Evolutionary conservation across 805 yeast species (phyloP), one percentile per base, ranked within the genome.

Genomic region (Clavispora fructus): DNA sequence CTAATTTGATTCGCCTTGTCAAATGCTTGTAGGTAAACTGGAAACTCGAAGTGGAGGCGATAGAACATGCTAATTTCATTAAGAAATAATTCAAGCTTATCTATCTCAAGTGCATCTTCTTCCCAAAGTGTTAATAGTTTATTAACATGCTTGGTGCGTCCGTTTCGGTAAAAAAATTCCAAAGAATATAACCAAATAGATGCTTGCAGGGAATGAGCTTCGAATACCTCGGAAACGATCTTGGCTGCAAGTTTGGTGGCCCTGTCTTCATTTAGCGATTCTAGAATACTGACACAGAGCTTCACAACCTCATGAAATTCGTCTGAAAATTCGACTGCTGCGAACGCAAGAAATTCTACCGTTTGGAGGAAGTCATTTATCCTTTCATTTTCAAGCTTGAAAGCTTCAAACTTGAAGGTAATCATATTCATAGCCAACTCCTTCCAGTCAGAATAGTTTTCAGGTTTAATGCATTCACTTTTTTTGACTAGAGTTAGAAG

Each of bases 171-270:
- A 13, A 41, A 41, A 61, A 76, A 75, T 5, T 67, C 60, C 40
- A 63, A 58, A 6, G 72, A 69, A 41, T 61, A 64, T 2, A 78
- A 43, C 85, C 85, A 81, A 8, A 72, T 62, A 28, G 74, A 79
- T 27, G 69, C 59, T 52, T 78, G 75, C 3, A 53, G 43, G 0
- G 56, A 44, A 43, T 62, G 70, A 1, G 48, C 52, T 3, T 52
- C 50, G 1, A 72, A 45, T 28, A 74, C 43, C 19, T 38, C 38
- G 4, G 55, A 44, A 42, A 68, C 50, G 6, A 58, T 35, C 4
- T 44, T 42, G 23, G 64, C 46, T 0, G 74, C 74, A 14, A 46
- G 45, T 0, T 60, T 68, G 0, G 57, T 13, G 23, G 64, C 62
- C 1, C 58, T 69, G 2, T 32, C 38, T 5, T 39, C 41, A 27